phyloP scores from a whole-genome alignment of 1,284 basidiomycete genomes.

The Hypsizygus ulmarius region DNA sequence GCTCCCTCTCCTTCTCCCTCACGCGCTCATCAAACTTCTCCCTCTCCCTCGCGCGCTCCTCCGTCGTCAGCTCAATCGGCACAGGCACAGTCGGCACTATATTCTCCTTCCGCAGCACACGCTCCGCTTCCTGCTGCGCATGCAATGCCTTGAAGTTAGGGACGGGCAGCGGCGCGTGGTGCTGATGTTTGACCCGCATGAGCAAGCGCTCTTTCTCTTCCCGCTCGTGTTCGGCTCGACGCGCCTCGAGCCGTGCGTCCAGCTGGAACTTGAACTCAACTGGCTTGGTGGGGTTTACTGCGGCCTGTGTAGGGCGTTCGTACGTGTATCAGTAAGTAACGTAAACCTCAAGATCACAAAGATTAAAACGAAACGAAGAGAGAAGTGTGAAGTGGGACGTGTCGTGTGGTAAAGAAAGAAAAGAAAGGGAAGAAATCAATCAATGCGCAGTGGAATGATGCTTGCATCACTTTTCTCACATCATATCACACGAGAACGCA shows the following conservation, averaged over 20 bases:
- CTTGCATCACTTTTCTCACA: too few relatives aligned
- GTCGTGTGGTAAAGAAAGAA: conserved; percentile 8
- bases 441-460: too few relatives aligned
- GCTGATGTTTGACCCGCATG: conserved; percentile 10
- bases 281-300: conserved; percentile 40
- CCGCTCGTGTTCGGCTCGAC: conserved; percentile 20
- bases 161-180: conserved; percentile 30
- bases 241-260: conserved; percentile 40
- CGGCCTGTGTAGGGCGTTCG: conserved; percentile 6
- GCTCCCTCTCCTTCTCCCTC: conserved; percentile 53
- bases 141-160: conserved; percentile 57
- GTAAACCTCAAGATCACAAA: conserved; percentile 17
- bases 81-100: conserved; percentile 37
- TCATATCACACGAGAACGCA: too few relatives aligned
- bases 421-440: neutral
- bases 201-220: conserved; percentile 9
- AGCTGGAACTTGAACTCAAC: conserved; percentile 50
- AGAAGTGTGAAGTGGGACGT: neutral
- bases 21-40: conserved; percentile 59
- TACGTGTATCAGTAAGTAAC: too few relatives aligned
- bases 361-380: conserved; percentile 14
- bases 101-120: conserved; percentile 43
- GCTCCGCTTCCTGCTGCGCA: conserved; percentile 43
- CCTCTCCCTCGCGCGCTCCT: conserved; percentile 55
- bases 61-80: conserved; percentile 49